Base-by-base conservation (phyloP, 371 early-diverging fungal genomes). In the Syncephalis plumigaleata region DNA sequence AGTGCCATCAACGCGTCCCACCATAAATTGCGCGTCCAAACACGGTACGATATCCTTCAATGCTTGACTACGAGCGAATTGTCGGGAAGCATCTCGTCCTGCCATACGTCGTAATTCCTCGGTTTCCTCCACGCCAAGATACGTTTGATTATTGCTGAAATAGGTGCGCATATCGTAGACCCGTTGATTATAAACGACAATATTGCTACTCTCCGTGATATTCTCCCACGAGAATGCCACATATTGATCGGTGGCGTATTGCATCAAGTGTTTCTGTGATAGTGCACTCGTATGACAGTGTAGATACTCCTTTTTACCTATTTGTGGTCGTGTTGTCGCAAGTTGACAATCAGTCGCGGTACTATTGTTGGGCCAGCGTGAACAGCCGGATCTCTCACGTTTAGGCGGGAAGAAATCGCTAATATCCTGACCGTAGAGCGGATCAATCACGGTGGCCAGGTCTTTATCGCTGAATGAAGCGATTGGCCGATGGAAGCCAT, bases 1-100 rank as follows among this genome's bases (percentile, higher is more conserved):
- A 25, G 74, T 63, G 0, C 77, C 74, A 55, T 81, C 78, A 42
- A 87, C 44, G 9, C 65, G 61, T 0, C 85, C 87, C 1, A 81
- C 81, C 36, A 65, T 53, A 58, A 75, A 69, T 42, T 66, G 53
- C 11, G 65, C 67, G 17, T 64, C 48, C 40, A 75, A 60, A 52
- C 77, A 75, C 8, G 52, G 54, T 24, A 68, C 58, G 1, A 72
- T 18, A 8, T 46, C 38, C 46, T 49, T 59, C 17, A 46, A 39
- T 13, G 47, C 48, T 17, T 40, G 17, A 15, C 44, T 50, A 13
- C 54, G 52, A 17, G 42, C 27, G 4, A 67, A 52, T 24, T 55
- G 48, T 20, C 49, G 55, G 15, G 64, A 58, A 13, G 60, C 60
- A 53, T 67, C 64, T 38, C 39, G 45, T 0, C 65, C 63, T 0